Evolutionary conservation across 2,329 filamentous ascomycete genomes (phyloP).

Genomic region (Talaromyces amestolkiae): DNA sequence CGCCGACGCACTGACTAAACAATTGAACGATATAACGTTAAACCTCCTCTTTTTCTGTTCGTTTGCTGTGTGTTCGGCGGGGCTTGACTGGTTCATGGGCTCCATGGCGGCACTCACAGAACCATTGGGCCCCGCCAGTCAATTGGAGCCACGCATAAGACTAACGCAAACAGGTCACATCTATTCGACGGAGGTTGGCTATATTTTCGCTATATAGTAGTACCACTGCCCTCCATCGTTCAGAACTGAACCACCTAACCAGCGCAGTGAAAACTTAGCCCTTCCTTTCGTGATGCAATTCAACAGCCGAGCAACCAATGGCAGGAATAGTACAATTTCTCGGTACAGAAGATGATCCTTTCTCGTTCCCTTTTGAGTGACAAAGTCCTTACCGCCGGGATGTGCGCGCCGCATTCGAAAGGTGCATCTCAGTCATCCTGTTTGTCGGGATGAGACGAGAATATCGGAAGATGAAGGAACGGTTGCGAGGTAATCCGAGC

Average conservation of each 20-base stretch:
- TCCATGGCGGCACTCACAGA: neutral
- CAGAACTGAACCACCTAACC: neutral
- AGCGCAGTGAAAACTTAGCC: neutral
- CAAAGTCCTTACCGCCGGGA: neutral
- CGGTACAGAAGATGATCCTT: neutral
- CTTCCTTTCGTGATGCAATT: neutral
- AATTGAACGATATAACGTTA: neutral
- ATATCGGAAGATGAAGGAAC: slow-evolving; percentile 15
- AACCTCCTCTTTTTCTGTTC: neutral
- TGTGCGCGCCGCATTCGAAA: neutral
- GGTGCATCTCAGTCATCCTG: neutral
- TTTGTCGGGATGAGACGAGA: neutral
- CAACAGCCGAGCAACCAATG: slow-evolving; percentile 4
- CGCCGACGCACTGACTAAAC: neutral
- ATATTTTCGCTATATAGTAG: slow-evolving; percentile 1
- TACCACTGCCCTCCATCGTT: neutral
- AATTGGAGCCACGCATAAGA: slow-evolving; percentile 22
- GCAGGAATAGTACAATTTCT: neutral
- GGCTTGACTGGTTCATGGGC: slow-evolving; percentile 5
- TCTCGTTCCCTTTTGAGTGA: neutral
- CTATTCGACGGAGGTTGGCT: slow-evolving; percentile 4
- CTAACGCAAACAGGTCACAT: slow-evolving; percentile 18
- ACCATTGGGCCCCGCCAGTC: slow-evolving; percentile 8
- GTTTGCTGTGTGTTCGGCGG: neutral
- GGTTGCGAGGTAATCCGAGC: neutral